These are phyloP conservation scores for Penicillium tannophilum DNA, from an alignment of 495 filamentous ascomycete genomes.

Conservation along the genomic window DNA sequence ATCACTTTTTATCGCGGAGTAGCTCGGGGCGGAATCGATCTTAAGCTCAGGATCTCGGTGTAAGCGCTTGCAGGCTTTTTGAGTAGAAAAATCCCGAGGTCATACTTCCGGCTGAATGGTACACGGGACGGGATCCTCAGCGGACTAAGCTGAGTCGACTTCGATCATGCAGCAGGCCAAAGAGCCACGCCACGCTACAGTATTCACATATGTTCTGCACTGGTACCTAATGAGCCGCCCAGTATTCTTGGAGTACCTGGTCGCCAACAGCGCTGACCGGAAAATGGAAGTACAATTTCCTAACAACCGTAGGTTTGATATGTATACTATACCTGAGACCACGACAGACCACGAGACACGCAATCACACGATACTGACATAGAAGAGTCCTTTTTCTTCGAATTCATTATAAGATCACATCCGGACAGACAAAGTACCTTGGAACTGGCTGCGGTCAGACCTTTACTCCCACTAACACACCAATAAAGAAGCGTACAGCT, in stretches of 20 bases:
- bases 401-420: too few species aligned
- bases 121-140: neutral
- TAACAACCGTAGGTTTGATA: neutral
- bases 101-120: neutral
- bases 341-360: neutral
- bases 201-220: neutral
- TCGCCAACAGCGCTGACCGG: neutral
- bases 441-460: neutral
- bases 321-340: neutral
- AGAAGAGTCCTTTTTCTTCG: neutral
- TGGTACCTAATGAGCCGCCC: conserved; percentile 1
- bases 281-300: neutral
- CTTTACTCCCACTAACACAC: neutral
- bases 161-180: neutral
- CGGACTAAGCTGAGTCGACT: neutral
- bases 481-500: neutral
- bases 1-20: neutral
- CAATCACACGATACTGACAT: neutral
- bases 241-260: neutral
- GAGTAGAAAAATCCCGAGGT: too few species aligned
- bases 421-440: too few species aligned
- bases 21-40: neutral
- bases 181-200: neutral
- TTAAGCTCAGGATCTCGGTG: neutral
- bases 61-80: neutral